A percentile compares a stretch with the other conserved stretches of the same genome.
Conservation (phyloP, 192 early-diverging fungal species). For the Pilaira anomala region DNA sequence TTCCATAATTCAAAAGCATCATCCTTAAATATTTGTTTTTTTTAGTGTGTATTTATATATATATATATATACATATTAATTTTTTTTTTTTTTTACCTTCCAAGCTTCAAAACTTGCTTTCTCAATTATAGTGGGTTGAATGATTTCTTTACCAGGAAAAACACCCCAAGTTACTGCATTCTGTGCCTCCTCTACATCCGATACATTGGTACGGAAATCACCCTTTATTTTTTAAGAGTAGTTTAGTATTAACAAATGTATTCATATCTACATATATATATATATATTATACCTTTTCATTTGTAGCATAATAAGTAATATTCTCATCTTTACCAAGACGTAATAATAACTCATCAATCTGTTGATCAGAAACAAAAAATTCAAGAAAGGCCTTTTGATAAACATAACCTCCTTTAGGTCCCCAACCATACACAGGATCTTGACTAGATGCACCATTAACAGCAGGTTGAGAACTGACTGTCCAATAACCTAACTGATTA, state of each 20-base stretch:
- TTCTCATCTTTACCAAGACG: conserved; percentile 56
- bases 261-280: conserved; percentile 19
- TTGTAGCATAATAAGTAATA: conserved; percentile 90
- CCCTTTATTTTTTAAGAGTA: conserved; percentile 35
- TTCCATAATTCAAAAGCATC: conserved; percentile 83
- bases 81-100: conserved; percentile 46
- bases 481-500: conserved; percentile 68
- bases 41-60: background rate
- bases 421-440: conserved; percentile 77
- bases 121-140: conserved; percentile 84
- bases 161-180: conserved; percentile 91
- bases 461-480: conserved; percentile 80
- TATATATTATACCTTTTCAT: conserved; percentile 47
- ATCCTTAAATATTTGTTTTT: conserved; percentile 34
- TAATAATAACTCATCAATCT: conserved; percentile 50
- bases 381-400: conserved; percentile 89
- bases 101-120: conserved; percentile 72
- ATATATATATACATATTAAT: too few species aligned
- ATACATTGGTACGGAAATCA: conserved; percentile 63
- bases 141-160: conserved; percentile 85
- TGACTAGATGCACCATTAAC: conserved; percentile 69
- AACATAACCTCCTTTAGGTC: conserved; percentile 77
- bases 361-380: conserved; percentile 67
- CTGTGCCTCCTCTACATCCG: conserved; percentile 51
- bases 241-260: background rate